These are phyloP conservation scores for Cercophora newfieldiana DNA, from an alignment of 495 filamentous ascomycete species.

Conservation along the genomic window DNA sequence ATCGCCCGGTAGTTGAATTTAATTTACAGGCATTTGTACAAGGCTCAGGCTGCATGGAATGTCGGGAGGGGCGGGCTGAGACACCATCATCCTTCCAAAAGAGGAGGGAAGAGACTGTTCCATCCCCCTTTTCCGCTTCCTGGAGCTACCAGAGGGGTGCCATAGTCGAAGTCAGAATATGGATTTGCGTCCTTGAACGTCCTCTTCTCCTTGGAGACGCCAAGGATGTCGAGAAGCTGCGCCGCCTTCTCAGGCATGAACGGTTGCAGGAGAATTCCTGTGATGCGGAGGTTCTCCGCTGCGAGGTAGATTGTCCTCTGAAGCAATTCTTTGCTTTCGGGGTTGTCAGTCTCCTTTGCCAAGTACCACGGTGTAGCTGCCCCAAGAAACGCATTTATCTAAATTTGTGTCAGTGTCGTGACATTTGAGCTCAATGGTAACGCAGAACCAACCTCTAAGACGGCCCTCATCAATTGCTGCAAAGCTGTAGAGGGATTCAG, in stretches of 20 bases:
- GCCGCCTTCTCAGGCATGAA: conserved; percentile 82
- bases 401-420: conserved; percentile 23
- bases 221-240: conserved; percentile 73
- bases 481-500: conserved; percentile 66
- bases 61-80: background rate
- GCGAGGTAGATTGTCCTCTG: conserved; percentile 62
- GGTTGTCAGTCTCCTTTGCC: conserved; percentile 18
- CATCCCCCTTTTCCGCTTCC: conserved; percentile 44
- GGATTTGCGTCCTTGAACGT: conserved; percentile 55
- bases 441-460: background rate
- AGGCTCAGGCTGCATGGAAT: background rate
- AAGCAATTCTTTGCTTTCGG: conserved; percentile 2
- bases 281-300: conserved; percentile 76
- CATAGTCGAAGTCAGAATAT: conserved; percentile 69
- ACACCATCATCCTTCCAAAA: conserved; percentile 28
- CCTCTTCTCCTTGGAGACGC: conserved; percentile 63
- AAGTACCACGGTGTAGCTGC: conserved; percentile 38
- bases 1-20: background rate
- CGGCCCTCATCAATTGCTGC: conserved; percentile 60
- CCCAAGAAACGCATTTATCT: conserved; percentile 72
- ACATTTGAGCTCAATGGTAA: background rate
- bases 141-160: conserved; percentile 44
- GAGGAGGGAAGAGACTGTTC: conserved; percentile 39
- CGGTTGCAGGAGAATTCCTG: conserved; percentile 83
- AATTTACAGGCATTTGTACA: background rate